Percentiles rank a stretch among this genome's conserved stretches.
These are phyloP conservation scores for Didymosphaeria variabile DNA, from an alignment of 2,329 filamentous ascomycete species.

Conservation along the genomic window DNA sequence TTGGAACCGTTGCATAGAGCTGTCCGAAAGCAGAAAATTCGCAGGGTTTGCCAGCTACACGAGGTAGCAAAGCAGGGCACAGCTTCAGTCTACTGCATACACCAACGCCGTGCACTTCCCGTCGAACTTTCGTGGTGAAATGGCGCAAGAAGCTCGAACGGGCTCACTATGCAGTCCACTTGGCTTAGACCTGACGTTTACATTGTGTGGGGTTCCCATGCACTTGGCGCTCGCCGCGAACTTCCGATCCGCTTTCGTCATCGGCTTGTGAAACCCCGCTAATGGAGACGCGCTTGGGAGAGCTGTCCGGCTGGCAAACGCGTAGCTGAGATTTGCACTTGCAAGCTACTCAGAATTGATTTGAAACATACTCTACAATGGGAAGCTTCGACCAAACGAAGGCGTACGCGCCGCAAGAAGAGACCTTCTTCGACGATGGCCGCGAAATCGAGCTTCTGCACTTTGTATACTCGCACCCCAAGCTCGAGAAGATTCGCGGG, in stretches of 20 bases:
- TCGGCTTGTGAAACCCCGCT: conserved; percentile 33
- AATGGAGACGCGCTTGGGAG: conserved; percentile 36
- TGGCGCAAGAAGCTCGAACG: conserved; percentile 13
- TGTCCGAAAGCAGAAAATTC: conserved; percentile 23
- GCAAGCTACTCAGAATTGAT: not conserved
- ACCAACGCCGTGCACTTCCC: conserved; percentile 26
- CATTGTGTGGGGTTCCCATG: conserved; percentile 17
- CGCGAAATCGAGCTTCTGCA: conserved; percentile 77
- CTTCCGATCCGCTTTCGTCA: conserved; percentile 33
- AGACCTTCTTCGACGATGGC: conserved; percentile 69
- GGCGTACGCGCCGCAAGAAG: conserved; percentile 58
- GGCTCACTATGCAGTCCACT: conserved; percentile 13
- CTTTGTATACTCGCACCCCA: conserved; percentile 69
- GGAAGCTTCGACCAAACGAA: conserved; percentile 52
- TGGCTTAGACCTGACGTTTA: conserved; percentile 34
- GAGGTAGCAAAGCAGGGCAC: conserved; percentile 27
- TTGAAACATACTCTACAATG: conserved; percentile 29
- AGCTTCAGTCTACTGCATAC: conserved; percentile 26
- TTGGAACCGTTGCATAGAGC: conserved; percentile 12
- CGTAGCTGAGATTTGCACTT: conserved; percentile 3
- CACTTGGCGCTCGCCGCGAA: conserved; percentile 1
- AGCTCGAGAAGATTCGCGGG: conserved; percentile 70
- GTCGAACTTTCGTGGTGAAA: not conserved
- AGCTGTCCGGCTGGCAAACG: conserved; percentile 5
- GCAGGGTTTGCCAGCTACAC: conserved; percentile 20